Percentiles rank a stretch among this genome's conserved stretches.
Conservation (phyloP, 441 rosid genomes). For the Dalechampia spathulata region DNA sequence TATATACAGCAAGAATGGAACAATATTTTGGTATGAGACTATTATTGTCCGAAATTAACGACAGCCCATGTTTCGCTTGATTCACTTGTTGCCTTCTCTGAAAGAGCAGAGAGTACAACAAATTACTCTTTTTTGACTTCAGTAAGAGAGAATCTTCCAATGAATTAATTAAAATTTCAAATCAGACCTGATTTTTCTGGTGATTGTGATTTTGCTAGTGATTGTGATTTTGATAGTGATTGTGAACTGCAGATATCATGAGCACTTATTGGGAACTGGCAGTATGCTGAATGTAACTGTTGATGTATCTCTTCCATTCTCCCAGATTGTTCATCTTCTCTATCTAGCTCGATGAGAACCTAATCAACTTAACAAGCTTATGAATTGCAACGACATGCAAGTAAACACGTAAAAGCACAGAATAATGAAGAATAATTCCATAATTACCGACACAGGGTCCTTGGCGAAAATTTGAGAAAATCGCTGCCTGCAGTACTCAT, state of each 20-base stretch:
- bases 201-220: conserved; percentile 10
- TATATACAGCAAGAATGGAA: conserved; percentile 8
- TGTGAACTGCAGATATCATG: conserved; percentile 18
- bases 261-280: conserved; percentile 42
- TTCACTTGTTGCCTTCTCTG: conserved; percentile 37
- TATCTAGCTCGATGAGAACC: conserved; percentile 82
- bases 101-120: conserved; percentile 11
- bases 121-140: conserved; percentile 1
- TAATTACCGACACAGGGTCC: conserved; percentile 57
- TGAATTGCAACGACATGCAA: not conserved
- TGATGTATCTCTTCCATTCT: conserved; percentile 43
- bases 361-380: conserved; percentile 22
- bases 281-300: conserved; percentile 50
- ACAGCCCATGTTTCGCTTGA: conserved; percentile 24
- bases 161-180: not conserved
- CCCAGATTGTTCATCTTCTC: conserved; percentile 55
- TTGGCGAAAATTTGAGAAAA: conserved; percentile 62
- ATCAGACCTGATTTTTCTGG: conserved; percentile 44
- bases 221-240: not conserved
- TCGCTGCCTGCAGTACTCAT: conserved; percentile 74
- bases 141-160: not conserved
- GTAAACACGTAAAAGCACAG: not conserved
- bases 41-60: conserved; percentile 17
- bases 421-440: not conserved
- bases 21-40: not conserved